Evolutionary conservation across 2,329 filamentous ascomycete genomes (phyloP).

Genomic region (Colletotrichum shisoi): DNA sequence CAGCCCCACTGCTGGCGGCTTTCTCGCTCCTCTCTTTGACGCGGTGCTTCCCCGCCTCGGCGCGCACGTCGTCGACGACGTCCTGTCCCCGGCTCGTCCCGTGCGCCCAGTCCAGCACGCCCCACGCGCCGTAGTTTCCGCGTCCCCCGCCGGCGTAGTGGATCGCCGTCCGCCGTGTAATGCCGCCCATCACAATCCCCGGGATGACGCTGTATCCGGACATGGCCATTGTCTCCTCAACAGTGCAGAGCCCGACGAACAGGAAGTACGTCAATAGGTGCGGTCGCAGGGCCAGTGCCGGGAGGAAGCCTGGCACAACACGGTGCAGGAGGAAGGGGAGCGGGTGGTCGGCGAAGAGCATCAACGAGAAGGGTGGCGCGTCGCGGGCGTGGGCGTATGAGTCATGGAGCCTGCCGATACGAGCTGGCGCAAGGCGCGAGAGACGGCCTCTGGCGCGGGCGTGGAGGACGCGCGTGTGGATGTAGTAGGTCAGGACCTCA

Average conservation of each 20-base stretch:
- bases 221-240: slow-evolving; percentile 72
- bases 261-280: slow-evolving; percentile 77
- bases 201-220: slow-evolving; percentile 71
- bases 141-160: slow-evolving; percentile 65
- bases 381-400: slow-evolving; percentile 61
- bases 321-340: slow-evolving; percentile 68
- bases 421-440: slow-evolving; percentile 39
- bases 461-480: slow-evolving; percentile 78
- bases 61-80: slow-evolving; percentile 62
- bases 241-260: slow-evolving; percentile 67
- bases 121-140: slow-evolving; percentile 70
- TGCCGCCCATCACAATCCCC: slow-evolving; percentile 62
- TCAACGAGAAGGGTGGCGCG: slow-evolving; percentile 67
- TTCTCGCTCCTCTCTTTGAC: slow-evolving; percentile 54
- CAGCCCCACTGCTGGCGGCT: slow-evolving; percentile 48
- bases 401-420: slow-evolving; percentile 54
- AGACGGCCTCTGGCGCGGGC: slow-evolving; percentile 39
- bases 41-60: slow-evolving; percentile 65
- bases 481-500: slow-evolving; percentile 73
- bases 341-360: slow-evolving; percentile 74
- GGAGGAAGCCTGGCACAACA: slow-evolving; percentile 71
- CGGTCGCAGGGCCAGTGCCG: slow-evolving; percentile 69
- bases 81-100: slow-evolving; percentile 63
- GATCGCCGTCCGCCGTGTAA: slow-evolving; percentile 54
- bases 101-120: slow-evolving; percentile 68